Evolutionary conservation across 2,329 filamentous ascomycete genomes (phyloP), one percentile per base, ranked within the genome.

Genomic region (Colletotrichum sp.): DNA sequence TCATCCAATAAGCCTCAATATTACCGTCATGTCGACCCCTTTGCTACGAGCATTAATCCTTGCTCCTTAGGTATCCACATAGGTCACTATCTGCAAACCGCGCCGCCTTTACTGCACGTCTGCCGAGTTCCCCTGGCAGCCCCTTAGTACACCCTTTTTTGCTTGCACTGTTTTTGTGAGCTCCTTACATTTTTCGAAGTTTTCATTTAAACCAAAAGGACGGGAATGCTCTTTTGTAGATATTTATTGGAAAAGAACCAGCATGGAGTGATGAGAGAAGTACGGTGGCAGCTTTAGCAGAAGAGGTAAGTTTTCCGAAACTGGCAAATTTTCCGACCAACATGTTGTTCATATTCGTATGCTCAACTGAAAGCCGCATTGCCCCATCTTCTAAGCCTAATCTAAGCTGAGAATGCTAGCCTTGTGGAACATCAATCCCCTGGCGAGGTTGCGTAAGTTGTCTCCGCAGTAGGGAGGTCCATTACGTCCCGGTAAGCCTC

Each of bases 211-310:
- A 44, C 9, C 3, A 49, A n/a, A n/a, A 9, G 39, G 5, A n/a
- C 18, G 1, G 2, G 39, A 49, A n/a, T 12, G 5, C 3, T 0
- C 18, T 49, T 49, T 49, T 49, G 9, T 10, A 49, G 18, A 49
- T 49, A n/a, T n/a, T 12, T 12, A 0, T n/a, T n/a, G 39, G 5
- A 49, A 44, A 7, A n/a, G 2, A 49, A n/a, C 0, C 18, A n/a
- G 3, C 39, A 49, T n/a, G 9, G 3, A 3, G 18, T 49, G 39
- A 1, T 12, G 39, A 12, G 39, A 49, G 18, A 49, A 49, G 39
- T 49, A n/a, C 6, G 39, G 9, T n/a, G 18, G 18, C 3, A 2
- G 18, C 39, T 7, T 49, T 49, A 49, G 39, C 39, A 2, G 18
- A 49, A 49, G 0, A 3, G 39, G 39, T 49, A 49, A 49, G 18